These are phyloP conservation scores for Sanghuangporus baumii DNA, from an alignment of 1,284 basidiomycete genomes.

Conservation along the genomic window DNA sequence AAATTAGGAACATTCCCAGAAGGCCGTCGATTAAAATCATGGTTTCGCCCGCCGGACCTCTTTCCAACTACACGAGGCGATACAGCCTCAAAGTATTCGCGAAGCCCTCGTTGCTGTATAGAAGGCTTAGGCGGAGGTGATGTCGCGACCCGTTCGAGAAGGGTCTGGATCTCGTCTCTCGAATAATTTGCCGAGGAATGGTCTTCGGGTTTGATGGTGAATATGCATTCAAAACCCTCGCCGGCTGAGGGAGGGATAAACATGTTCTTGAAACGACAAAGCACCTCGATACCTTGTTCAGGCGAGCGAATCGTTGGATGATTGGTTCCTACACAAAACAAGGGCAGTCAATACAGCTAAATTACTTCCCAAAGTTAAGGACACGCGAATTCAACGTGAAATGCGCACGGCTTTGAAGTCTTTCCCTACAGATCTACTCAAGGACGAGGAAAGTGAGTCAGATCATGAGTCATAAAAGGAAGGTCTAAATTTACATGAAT, in stretches of 20 bases:
- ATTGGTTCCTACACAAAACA: conserved; percentile 40
- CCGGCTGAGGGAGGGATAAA: conserved; percentile 45
- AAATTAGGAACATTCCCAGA: not conserved
- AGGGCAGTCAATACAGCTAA: conserved; percentile 1
- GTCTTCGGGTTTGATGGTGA: conserved; percentile 47
- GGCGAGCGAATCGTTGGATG: conserved; percentile 66
- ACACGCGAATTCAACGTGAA: not conserved
- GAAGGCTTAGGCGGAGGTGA: not conserved
- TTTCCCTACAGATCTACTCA: conserved; percentile 15
- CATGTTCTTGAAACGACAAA: conserved; percentile 54
- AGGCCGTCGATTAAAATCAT: not conserved
- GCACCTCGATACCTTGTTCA: conserved; percentile 47
- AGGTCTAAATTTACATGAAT: conserved; percentile 6
- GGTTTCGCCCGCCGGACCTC: not conserved
- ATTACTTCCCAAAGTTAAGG: conserved; percentile 16
- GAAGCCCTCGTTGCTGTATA: not conserved
- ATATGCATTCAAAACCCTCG: conserved; percentile 59
- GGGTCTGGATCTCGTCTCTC: conserved; percentile 41
- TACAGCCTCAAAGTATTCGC: not conserved
- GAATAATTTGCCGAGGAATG: conserved; percentile 44
- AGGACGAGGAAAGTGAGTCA: not conserved
- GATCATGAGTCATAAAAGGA: not conserved
- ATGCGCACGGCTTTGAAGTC: conserved; percentile 14
- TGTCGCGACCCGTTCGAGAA: conserved; percentile 39
- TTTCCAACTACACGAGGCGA: not conserved